Base-by-base conservation (phyloP, 1,284 basidiomycete genomes). In the Ustilago curta region DNA sequence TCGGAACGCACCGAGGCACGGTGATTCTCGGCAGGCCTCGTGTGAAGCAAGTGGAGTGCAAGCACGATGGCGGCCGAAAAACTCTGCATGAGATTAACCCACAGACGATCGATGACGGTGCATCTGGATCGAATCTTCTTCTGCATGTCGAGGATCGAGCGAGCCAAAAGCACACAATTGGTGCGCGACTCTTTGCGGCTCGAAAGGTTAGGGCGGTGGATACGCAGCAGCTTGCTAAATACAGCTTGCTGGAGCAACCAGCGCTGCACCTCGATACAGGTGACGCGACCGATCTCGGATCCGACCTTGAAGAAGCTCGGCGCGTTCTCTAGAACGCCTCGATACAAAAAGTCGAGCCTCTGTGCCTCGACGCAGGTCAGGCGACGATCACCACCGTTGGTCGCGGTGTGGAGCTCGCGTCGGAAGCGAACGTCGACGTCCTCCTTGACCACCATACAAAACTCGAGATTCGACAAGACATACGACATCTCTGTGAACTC, bases 241-340 rank as follows among this genome's bases (percentile, higher is more conserved):
- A 83, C 74, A 21, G 59, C 65, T 64, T 83, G 82, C 65, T 82
- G 78, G 27, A 84, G 70, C 32, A 83, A 57, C 80, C 81, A 84
- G 12, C 81, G 71, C 55, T 83, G 77, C 43, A 84, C 76, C 59
- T 82, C 80, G 51, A 77, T 59, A 52, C 71, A 69, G 14, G 65
- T 76, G 1, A 76, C 61, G 8, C 72, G 67, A 23, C 68, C 69
- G 27, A 68, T 65, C 51, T 80, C 76, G 21, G 75, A 78, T 8
- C 80, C 80, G 18, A 81, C 75, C 54, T 64, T 66, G 68, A 78
- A 82, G 70, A 81, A 83, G 59, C 59, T 55, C 2, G 79, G 76
- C 5, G 78, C 76, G 18, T 71, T 66, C 49, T 75, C 67, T 43
- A 84, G 68, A 2, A 83, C 69, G 3, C 50, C 53, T 29, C 80